Evolutionary conservation across 2,329 filamentous ascomycete species (phyloP).

Genomic region (Acephala macrosclerotiorum): DNA sequence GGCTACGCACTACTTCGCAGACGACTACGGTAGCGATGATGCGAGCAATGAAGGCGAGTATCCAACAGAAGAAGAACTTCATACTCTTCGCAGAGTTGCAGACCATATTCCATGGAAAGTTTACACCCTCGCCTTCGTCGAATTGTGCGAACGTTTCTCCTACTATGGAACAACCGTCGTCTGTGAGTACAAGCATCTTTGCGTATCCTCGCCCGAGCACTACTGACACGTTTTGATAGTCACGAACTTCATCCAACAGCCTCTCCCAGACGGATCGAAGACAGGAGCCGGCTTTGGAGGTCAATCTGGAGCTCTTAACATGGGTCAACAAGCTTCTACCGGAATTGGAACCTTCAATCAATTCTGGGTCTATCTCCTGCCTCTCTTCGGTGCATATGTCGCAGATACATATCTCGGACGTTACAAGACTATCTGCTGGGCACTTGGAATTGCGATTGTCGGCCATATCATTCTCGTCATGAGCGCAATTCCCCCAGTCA

Average conservation of each 20-base stretch:
- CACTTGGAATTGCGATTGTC: conserved; percentile 58
- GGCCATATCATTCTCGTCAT: conserved; percentile 71
- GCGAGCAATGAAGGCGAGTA: conserved; percentile 36
- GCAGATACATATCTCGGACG: conserved; percentile 73
- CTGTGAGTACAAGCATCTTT: conserved; percentile 60
- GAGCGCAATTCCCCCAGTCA: conserved; percentile 66
- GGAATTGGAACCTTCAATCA: conserved; percentile 56
- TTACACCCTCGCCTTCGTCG: conserved; percentile 65
- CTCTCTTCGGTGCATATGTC: conserved; percentile 59
- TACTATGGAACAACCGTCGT: conserved; percentile 71
- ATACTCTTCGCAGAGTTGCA: conserved; percentile 37
- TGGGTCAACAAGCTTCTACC: conserved; percentile 58
- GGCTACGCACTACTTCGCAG: conserved; percentile 7
- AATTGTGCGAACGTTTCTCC: conserved; percentile 69
- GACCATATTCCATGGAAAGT: conserved; percentile 39
- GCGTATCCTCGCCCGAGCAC: conserved; percentile 61
- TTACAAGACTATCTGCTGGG: conserved; percentile 65
- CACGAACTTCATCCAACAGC: conserved; percentile 60
- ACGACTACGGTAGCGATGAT: conserved; percentile 11
- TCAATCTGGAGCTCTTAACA: conserved; percentile 50
- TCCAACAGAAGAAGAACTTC: conserved; percentile 39
- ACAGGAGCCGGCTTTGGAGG: conserved; percentile 52
- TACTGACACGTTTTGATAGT: conserved; percentile 57
- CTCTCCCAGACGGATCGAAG: conserved; percentile 50
- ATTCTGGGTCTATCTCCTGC: conserved; percentile 59